Conservation (phyloP, 2,329 filamentous ascomycete genomes). For the Stagonosporopsis rhizophila region DNA sequence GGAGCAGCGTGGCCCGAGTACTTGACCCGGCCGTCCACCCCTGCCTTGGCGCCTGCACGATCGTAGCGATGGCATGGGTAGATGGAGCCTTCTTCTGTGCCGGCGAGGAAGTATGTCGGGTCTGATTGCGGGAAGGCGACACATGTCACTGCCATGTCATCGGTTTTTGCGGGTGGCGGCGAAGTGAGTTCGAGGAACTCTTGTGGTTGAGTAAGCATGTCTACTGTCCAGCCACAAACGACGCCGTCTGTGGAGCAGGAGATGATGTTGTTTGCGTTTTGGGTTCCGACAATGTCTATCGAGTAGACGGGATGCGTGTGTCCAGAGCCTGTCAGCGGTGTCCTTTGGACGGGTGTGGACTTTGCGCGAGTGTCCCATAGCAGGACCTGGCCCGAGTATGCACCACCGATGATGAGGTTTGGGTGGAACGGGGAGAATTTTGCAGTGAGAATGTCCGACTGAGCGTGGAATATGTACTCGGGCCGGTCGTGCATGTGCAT, state of each 20-base stretch:
- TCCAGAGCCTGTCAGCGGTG: slow-evolving; percentile 89
- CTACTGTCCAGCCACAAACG: slow-evolving; percentile 95
- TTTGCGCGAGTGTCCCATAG: slow-evolving; percentile 96
- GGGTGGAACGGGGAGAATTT: slow-evolving; percentile 99
- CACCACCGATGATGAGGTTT: slow-evolving; percentile 92
- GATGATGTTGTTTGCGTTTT: slow-evolving; percentile 98
- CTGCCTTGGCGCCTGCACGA: slow-evolving; percentile 94
- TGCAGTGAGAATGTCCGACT: slow-evolving; percentile 92
- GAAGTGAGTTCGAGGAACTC: slow-evolving; percentile 89
- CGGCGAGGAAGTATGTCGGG: slow-evolving; percentile 96
- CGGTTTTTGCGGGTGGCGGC: slow-evolving; percentile 79
- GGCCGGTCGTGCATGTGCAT: slow-evolving; percentile 91
- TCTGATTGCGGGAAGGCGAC: slow-evolving; percentile 95
- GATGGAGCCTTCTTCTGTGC: slow-evolving; percentile 95
- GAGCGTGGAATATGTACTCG: slow-evolving; percentile 95
- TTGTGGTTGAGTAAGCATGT: slow-evolving; percentile 96
- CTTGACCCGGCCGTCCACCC: slow-evolving; percentile 85
- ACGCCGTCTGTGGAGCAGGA: slow-evolving; percentile 96
- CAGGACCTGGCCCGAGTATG: slow-evolving; percentile 94
- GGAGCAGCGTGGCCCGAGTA: slow-evolving; percentile 92
- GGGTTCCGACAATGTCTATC: slow-evolving; percentile 93
- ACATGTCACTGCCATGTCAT: slow-evolving; percentile 93
- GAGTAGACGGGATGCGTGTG: slow-evolving; percentile 97
- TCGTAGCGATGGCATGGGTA: slow-evolving; percentile 98
- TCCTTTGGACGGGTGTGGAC: slow-evolving; percentile 86